phyloP scores from a whole-genome alignment of 257 asterid species.

The Nicotiana obtusifolia region DNA sequence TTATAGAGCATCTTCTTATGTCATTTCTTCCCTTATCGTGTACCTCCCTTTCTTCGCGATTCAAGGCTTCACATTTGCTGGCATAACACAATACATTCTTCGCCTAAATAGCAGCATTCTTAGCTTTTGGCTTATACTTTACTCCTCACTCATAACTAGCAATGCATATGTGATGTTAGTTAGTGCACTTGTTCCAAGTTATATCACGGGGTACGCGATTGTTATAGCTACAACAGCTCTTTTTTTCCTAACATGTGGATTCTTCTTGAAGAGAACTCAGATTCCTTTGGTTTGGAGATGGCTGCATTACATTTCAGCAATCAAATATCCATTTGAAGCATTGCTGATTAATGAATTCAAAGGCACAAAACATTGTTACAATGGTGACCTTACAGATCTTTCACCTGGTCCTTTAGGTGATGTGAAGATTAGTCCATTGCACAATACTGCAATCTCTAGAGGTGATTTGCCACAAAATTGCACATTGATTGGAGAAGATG shows the following conservation, averaged over 20 bases:
- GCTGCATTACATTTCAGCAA: conserved; percentile 82
- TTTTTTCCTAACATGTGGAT: conserved; percentile 81
- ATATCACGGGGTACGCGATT: conserved; percentile 79
- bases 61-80: conserved; percentile 75
- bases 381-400: conserved; percentile 43
- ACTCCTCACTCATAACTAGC: conserved; percentile 73
- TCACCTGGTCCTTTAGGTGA: conserved; percentile 83
- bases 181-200: conserved; percentile 77
- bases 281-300: conserved; percentile 69
- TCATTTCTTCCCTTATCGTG: conserved; percentile 74
- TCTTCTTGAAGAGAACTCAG: conserved; percentile 69
- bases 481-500: conserved; percentile 70
- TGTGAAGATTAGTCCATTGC: conserved; percentile 53
- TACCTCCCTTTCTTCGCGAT: conserved; percentile 83
- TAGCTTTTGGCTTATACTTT: conserved; percentile 70
- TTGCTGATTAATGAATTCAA: conserved; percentile 71
- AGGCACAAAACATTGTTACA: conserved; percentile 44
- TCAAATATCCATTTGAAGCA: conserved; percentile 89
- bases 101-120: conserved; percentile 33
- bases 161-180: conserved; percentile 85
- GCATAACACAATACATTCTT: conserved; percentile 53
- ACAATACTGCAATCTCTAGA: conserved; percentile 29
- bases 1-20: conserved; percentile 72
- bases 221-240: conserved; percentile 94
- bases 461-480: conserved; percentile 22